phyloP scores from a whole-genome alignment of 2,329 filamentous ascomycete species.

The Madurella mycetomatis region DNA sequence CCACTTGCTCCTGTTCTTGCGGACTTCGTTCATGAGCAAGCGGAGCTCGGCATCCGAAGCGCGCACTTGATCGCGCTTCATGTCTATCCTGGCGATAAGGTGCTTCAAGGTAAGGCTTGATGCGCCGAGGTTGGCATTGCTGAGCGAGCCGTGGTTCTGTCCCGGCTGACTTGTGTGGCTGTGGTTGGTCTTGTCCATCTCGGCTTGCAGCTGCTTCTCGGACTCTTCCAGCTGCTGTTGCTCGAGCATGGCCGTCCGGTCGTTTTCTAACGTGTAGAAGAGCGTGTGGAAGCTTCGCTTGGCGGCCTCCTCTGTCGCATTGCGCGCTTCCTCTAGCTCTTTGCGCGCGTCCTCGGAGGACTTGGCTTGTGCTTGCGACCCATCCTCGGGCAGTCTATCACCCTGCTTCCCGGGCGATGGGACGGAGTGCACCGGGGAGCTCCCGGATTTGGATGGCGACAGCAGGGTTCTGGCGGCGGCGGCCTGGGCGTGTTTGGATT shows the following conservation, averaged over 20 bases:
- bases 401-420: conserved; percentile 56
- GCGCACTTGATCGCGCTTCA: conserved; percentile 82
- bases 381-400: conserved; percentile 50
- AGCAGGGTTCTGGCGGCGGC: conserved; percentile 55
- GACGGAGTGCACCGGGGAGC: conserved; percentile 59
- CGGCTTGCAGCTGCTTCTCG: conserved; percentile 90
- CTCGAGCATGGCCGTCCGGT: conserved; percentile 93
- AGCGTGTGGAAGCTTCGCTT: conserved; percentile 88
- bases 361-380: conserved; percentile 55
- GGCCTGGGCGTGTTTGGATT: conserved; percentile 45
- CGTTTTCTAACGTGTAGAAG: conserved; percentile 93
- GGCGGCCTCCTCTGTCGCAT: conserved; percentile 82
- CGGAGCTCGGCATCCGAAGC: conserved; percentile 91
- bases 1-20: conserved; percentile 98
- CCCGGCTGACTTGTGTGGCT: conserved; percentile 47
- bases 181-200: conserved; percentile 69
- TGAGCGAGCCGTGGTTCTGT: conserved; percentile 80
- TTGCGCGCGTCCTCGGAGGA: conserved; percentile 85
- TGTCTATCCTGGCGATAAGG: conserved; percentile 90
- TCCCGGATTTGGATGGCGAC: conserved; percentile 67
- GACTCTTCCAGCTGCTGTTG: conserved; percentile 96
- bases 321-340: conserved; percentile 86
- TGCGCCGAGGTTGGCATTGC: conserved; percentile 88
- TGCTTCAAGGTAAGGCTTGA: conserved; percentile 96
- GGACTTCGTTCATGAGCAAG: conserved; percentile 91